Percentiles rank a stretch among this genome's conserved stretches.
These are phyloP conservation scores for Aspergillus kassunensis DNA, from an alignment of 495 filamentous ascomycete species.

Conservation along the genomic window DNA sequence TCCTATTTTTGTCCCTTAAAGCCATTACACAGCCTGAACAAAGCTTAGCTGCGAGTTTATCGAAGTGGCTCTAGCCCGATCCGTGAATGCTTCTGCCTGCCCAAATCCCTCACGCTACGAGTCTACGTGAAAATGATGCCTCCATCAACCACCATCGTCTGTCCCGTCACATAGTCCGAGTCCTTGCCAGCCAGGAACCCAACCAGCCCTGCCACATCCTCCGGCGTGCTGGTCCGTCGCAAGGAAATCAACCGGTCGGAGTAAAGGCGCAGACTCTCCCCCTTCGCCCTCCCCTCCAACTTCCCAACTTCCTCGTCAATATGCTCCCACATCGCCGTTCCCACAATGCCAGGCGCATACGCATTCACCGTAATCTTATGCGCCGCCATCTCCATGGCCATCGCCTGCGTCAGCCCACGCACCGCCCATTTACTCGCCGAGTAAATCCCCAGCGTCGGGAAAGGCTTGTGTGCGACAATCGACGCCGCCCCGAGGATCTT, in stretches of 20 bases:
- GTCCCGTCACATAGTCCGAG: slow-evolving; percentile 58
- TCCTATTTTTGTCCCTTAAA: too few species aligned
- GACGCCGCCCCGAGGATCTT: slow-evolving; percentile 54
- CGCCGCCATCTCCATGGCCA: slow-evolving; percentile 53
- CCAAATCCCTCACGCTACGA: not conserved
- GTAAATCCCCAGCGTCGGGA: slow-evolving; percentile 51
- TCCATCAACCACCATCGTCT: slow-evolving; percentile 60
- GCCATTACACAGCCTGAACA: too few species aligned
- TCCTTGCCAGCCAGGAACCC: slow-evolving; percentile 52
- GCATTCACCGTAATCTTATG: slow-evolving; percentile 60
- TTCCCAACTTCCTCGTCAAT: slow-evolving; percentile 51
- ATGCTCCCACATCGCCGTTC: slow-evolving; percentile 57
- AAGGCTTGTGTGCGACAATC: slow-evolving; percentile 55
- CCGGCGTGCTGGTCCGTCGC: slow-evolving; percentile 48
- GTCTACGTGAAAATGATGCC: slow-evolving; percentile 49
- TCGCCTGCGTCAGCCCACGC: slow-evolving; percentile 52
- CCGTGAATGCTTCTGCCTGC: slow-evolving; percentile 3
- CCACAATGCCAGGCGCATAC: slow-evolving; percentile 61
- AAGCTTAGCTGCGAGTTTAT: slow-evolving; percentile 17
- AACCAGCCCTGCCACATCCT: slow-evolving; percentile 56
- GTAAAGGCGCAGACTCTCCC: slow-evolving; percentile 48
- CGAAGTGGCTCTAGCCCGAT: not conserved
- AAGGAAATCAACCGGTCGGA: slow-evolving; percentile 43
- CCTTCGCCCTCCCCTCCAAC: slow-evolving; percentile 41
- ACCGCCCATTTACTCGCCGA: slow-evolving; percentile 59